Percentiles rank a stretch among this genome's conserved stretches.
These are phyloP conservation scores for Leccinum broughii DNA, from an alignment of 768 basidiomycete species.

Conservation along the genomic window DNA sequence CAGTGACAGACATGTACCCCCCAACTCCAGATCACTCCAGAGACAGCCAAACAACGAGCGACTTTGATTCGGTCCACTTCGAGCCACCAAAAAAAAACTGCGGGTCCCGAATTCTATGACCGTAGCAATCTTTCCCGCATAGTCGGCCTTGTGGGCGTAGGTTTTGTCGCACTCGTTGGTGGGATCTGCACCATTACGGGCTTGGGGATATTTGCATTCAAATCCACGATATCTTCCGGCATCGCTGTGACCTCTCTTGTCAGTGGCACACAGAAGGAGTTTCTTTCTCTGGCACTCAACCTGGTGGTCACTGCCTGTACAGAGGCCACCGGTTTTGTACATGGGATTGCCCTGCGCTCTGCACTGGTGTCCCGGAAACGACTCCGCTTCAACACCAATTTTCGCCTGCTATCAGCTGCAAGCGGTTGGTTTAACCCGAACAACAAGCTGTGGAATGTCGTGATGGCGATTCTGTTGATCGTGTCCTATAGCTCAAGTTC, in stretches of 20 bases:
- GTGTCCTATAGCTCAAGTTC: slow-evolving; percentile 31
- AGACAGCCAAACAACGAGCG: slow-evolving; percentile 12
- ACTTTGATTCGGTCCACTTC: slow-evolving; percentile 24
- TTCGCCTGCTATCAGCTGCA: slow-evolving; percentile 30
- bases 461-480: slow-evolving; percentile 32
- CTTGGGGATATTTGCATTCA: slow-evolving; percentile 22
- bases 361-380: slow-evolving; percentile 25
- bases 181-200: slow-evolving; percentile 27
- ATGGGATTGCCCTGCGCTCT: slow-evolving; percentile 30
- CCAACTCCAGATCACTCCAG: neutral
- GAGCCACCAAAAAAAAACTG: slow-evolving; percentile 16
- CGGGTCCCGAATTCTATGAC: slow-evolving; percentile 30
- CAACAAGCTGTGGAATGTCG: slow-evolving; percentile 20
- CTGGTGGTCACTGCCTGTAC: slow-evolving; percentile 29
- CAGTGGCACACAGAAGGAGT: slow-evolving; percentile 18
- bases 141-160: slow-evolving; percentile 28
- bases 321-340: slow-evolving; percentile 31
- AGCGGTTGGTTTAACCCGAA: slow-evolving; percentile 24
- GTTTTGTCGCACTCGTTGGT: slow-evolving; percentile 24
- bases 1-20: slow-evolving; percentile 14
- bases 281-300: slow-evolving; percentile 28
- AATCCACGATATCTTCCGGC: slow-evolving; percentile 26
- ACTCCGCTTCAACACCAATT: slow-evolving; percentile 32
- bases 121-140: slow-evolving; percentile 26
- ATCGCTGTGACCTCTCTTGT: slow-evolving; percentile 22